A percentile compares a stretch with the other conserved stretches of the same genome.
Evolutionary conservation across 495 filamentous ascomycete species (phyloP).

Genomic region (Penicillium cataractarum): DNA sequence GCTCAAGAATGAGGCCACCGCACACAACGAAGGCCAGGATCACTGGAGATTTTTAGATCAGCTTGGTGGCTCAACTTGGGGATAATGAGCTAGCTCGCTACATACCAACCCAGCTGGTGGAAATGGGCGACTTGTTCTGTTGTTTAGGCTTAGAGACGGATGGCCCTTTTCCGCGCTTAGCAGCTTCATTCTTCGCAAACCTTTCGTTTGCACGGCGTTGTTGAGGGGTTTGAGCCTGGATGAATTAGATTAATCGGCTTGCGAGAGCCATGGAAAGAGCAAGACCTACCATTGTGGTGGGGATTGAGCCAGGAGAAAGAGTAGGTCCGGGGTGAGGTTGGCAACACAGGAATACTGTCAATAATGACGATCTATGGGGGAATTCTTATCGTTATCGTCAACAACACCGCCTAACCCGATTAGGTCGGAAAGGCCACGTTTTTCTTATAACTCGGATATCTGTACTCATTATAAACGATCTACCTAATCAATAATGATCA

Average conservation of each 20-base stretch:
- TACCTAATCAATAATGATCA: no score
- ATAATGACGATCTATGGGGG: not conserved
- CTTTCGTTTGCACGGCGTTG: constrained; percentile 88
- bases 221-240: constrained; percentile 89
- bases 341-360: not conserved
- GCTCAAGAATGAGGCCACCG: constrained; percentile 29
- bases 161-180: constrained; percentile 81
- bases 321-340: not conserved
- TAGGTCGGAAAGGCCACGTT: constrained; percentile 4
- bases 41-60: constrained; percentile 6
- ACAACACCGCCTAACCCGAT: constrained; percentile 3
- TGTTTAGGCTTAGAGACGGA: constrained; percentile 66
- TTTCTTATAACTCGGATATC: no score
- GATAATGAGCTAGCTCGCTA: constrained; percentile 16
- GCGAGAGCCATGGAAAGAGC: not conserved
- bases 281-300: not conserved
- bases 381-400: not conserved
- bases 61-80: not conserved
- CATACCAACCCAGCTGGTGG: constrained; percentile 83
- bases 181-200: constrained; percentile 77
- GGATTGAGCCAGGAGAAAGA: not conserved
- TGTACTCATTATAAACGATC: no score
- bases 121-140: constrained; percentile 76
- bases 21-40: constrained; percentile 31
- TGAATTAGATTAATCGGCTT: not conserved